phyloP scores from a whole-genome alignment of 169 alveolate genomes.

The Plasmodium ovale region DNA sequence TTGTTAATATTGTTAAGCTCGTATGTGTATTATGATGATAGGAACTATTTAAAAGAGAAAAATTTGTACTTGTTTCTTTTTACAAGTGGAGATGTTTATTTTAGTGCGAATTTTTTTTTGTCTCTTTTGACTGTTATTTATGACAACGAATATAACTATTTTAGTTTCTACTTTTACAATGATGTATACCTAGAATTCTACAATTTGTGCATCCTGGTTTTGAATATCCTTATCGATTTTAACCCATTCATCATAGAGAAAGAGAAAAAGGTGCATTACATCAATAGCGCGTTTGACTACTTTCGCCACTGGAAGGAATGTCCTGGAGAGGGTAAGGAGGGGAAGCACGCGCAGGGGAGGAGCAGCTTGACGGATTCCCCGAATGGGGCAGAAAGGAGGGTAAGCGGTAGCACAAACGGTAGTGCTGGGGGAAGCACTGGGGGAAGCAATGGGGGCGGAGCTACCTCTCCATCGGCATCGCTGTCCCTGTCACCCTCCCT shows the following conservation, averaged over 20 bases:
- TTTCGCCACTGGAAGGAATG: background rate
- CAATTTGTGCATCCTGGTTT: constrained; percentile 48
- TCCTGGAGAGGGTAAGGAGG: background rate
- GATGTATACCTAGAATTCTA: constrained; percentile 63
- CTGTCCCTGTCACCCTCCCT: background rate
- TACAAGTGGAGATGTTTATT: constrained; percentile 69
- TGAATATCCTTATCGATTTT: constrained; percentile 67
- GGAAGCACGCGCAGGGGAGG: background rate
- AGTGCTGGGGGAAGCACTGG: background rate
- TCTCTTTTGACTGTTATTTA: constrained; percentile 51
- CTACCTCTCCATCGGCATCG: no score
- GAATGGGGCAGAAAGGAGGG: background rate
- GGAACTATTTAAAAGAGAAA: constrained; percentile 56
- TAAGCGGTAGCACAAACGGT: no score
- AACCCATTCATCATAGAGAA: constrained; percentile 30
- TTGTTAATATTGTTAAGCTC: constrained; percentile 68
- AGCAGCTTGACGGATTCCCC: background rate
- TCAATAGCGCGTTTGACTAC: constrained; percentile 22
- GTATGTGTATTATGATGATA: constrained; percentile 48
- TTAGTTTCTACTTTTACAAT: constrained; percentile 57
- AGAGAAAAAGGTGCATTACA: constrained; percentile 42
- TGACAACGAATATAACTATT: constrained; percentile 73
- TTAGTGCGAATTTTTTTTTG: constrained; percentile 43
- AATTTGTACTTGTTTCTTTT: constrained; percentile 51
- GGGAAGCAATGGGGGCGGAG: background rate